Base-by-base conservation (phyloP, 352 stramenopile species). In the Pythium utonaiense region DNA sequence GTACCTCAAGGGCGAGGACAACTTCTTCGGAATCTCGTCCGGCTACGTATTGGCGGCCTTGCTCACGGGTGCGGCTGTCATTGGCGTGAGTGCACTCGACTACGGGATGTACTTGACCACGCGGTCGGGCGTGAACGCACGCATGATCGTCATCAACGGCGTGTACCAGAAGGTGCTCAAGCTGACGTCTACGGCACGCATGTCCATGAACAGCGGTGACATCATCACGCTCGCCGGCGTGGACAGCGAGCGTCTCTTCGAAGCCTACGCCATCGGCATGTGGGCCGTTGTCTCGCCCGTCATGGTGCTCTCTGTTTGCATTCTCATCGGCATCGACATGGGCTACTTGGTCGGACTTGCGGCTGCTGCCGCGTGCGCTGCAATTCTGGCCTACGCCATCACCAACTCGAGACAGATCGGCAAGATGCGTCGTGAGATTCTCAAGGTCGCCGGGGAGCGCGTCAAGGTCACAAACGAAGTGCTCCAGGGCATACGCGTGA, bases 401-500 rank as follows among this genome's bases (percentile, higher is more conserved):
- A 56, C 36, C 33, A 65, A 64, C 31, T 70, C 69, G 31, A 40
- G 51, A 10, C 55, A 64, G n/a, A 77, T 77, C 36, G 75, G 71
- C 3, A 48, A 40, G 36, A 42, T 73, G 67, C 59, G 71, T 12
- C 69, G 64, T 7, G 58, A 62, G 33, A 79, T 82, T 34, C 70
- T 69, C 0, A 59, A 53, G 3, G 56, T 79, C n/a, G 75, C 69
- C 47, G 74, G 69, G 1, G 69, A 79, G 3, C 72, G 91, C 6
- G 80, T 98, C 25, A 93, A 95, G 65, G 81, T 95, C 53, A 87
- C 91, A 31, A 91, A 87, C 58, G 91, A 97, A 70, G 80, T 93
- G 30, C 70, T 98, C 12, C 58, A 78, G 16, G 89, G 88, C 5
- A 88, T 95, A 49, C 70, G 84, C 48, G 79, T 78, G 53, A 71